Evolutionary conservation across 305 asterid species (phyloP), one percentile per base, ranked within the genome.

Genomic region (Fraxinus albicans): DNA sequence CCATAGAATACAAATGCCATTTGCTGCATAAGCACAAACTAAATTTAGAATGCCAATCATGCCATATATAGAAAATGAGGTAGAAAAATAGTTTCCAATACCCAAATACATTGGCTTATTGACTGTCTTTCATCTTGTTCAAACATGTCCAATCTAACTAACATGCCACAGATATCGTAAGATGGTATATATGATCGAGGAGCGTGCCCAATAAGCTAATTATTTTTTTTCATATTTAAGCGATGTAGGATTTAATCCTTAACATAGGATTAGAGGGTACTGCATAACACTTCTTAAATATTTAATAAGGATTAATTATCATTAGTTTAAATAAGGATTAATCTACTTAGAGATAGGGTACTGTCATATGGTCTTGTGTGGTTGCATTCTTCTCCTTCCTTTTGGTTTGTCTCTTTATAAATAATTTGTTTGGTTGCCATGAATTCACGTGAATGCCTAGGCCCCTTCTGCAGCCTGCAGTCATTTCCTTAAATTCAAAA

Each of bases 391-490:
- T 35, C 91, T 93, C 91, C 88, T 86, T 87, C 88, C 87, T 87
- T 92, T 90, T 76, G 27, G 65, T 91, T 91, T 90, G 93, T 92
- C 94, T 85, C 86, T 82, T 88, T 65, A 85, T 73, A n/a, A 77
- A 36, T 79, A 83, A 85, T 90, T 92, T 95, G 91, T 94, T 92
- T 93, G 91, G 90, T 85, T 91, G 85, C 88, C 93, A 89, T 90
- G 83, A 86, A 88, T 88, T 94, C 99, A 91, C 99, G 98, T 95
- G 99, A 95, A 90, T 85, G 74, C 80, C 88, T 83, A 79, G 80
- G 77, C 81, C 87, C 85, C 86, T 89, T 90, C 77, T 67, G 34
- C 76, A 36, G 1, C 47, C 53, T 33, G 75, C 75, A 69, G 75
- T 36, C 21, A 69, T 69, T 69, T 69, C 75, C 38, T 69, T 69